Percentiles rank a stretch among this genome's conserved stretches.
These are phyloP conservation scores for Fraxinus xanthoxyloides DNA, from an alignment of 305 asterid genomes.

Conservation along the genomic window DNA sequence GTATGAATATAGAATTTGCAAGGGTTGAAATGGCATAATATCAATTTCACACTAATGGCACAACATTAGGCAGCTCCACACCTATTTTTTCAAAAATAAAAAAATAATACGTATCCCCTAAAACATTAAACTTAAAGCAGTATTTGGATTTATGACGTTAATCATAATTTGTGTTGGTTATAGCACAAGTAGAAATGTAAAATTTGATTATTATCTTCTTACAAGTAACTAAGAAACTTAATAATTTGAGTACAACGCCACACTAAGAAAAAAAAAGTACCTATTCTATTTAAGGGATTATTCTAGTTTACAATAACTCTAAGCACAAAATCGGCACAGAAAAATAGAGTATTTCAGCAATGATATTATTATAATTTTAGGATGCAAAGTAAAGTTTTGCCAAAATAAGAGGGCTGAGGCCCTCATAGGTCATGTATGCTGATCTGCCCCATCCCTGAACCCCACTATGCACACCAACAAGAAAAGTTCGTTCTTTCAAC, in stretches of 20 bases:
- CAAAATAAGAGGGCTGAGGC: constrained; percentile 1
- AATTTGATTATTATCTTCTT: background rate
- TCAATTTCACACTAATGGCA: constrained; percentile 24
- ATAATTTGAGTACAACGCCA: background rate
- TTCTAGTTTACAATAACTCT: background rate
- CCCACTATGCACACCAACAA: background rate
- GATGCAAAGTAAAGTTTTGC: background rate
- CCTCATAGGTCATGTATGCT: constrained; percentile 1
- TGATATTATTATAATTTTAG: background rate
- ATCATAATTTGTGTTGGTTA: background rate
- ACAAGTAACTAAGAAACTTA: background rate
- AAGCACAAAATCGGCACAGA: constrained; percentile 5
- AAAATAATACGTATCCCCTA: background rate
- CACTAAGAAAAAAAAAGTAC: background rate
- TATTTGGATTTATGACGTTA: background rate
- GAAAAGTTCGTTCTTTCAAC: background rate
- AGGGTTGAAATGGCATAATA: constrained; percentile 37
- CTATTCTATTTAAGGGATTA: background rate
- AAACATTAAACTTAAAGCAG: background rate
- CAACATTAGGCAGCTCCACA: background rate
- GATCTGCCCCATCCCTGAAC: background rate
- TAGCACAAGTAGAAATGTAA: background rate
- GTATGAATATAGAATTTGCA: constrained; percentile 19
- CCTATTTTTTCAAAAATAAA: background rate
- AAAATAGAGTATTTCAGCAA: background rate